Evolutionary conservation across 2,329 filamentous ascomycete genomes (phyloP).

Genomic region (Colletotrichum karsti): DNA sequence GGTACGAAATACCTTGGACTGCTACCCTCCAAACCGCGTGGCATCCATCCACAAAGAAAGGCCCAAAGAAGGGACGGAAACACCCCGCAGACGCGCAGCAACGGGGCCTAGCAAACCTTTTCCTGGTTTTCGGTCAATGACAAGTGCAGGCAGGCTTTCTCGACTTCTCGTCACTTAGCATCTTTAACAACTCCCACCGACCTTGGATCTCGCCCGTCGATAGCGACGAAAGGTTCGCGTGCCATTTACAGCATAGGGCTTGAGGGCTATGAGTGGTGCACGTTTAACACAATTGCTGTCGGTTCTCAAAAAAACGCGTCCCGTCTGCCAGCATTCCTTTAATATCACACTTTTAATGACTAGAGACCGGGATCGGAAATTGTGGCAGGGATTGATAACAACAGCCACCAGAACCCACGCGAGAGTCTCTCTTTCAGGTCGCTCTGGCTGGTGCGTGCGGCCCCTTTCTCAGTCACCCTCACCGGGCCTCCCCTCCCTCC

Average conservation of each 20-base stretch:
- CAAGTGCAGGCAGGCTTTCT: not conserved
- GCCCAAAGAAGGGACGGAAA: slow-evolving; percentile 22
- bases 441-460: not conserved
- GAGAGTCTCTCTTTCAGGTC: not conserved
- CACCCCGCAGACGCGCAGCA: slow-evolving; percentile 18
- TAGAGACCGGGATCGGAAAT: slow-evolving; percentile 24
- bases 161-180: not conserved
- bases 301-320: not conserved
- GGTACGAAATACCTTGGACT: not conserved
- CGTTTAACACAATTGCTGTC: not conserved
- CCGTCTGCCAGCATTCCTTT: not conserved
- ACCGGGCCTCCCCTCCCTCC: not conserved
- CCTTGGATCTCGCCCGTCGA: no score
- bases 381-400: slow-evolving; percentile 2
- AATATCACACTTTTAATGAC: slow-evolving; percentile 22
- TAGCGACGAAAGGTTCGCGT: no score
- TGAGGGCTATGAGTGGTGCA: no score
- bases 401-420: slow-evolving; percentile 1
- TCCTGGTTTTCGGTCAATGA: slow-evolving; percentile 11
- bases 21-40: slow-evolving; percentile 3
- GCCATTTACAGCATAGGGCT: no score
- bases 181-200: no score
- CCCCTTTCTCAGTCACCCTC: not conserved
- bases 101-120: slow-evolving; percentile 13
- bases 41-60: slow-evolving; percentile 9